Percentiles rank a stretch among this genome's conserved stretches.
phyloP scores from a whole-genome alignment of 345 rosid species.

The Kernera saxatilis region DNA sequence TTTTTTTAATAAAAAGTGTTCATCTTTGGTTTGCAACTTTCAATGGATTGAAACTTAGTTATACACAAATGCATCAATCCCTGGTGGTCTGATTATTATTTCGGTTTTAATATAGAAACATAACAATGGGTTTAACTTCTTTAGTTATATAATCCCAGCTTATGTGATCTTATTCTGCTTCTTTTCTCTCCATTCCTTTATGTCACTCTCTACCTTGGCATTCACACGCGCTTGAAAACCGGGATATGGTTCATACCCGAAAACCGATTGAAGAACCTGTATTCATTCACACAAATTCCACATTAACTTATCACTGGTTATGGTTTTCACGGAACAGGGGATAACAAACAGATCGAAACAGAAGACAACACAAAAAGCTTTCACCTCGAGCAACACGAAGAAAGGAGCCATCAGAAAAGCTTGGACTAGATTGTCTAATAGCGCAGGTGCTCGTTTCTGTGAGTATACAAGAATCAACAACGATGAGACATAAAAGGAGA shows the following conservation, averaged over 20 bases:
- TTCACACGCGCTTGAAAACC: slow-evolving; percentile 65
- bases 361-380: not conserved
- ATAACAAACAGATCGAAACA: not conserved
- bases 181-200: slow-evolving; percentile 48
- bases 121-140: not conserved
- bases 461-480: slow-evolving; percentile 2
- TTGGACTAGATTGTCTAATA: slow-evolving; percentile 71
- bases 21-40: not conserved
- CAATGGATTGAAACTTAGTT: not conserved
- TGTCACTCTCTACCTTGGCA: slow-evolving; percentile 51
- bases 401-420: slow-evolving; percentile 88
- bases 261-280: slow-evolving; percentile 57
- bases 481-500: not conserved
- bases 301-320: not conserved
- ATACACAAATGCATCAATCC: not conserved
- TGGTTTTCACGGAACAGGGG: not conserved
- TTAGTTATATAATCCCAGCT: not conserved
- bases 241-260: slow-evolving; percentile 75
- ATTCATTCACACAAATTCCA: not conserved
- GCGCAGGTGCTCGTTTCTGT: slow-evolving; percentile 87
- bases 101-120: not conserved
- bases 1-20: not conserved
- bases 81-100: not conserved
- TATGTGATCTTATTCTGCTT: slow-evolving; percentile 33
- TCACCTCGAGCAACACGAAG: slow-evolving; percentile 89